These are phyloP conservation scores for Hypsizygus marmoreus DNA, from an alignment of 768 basidiomycete genomes.

Conservation along the genomic window DNA sequence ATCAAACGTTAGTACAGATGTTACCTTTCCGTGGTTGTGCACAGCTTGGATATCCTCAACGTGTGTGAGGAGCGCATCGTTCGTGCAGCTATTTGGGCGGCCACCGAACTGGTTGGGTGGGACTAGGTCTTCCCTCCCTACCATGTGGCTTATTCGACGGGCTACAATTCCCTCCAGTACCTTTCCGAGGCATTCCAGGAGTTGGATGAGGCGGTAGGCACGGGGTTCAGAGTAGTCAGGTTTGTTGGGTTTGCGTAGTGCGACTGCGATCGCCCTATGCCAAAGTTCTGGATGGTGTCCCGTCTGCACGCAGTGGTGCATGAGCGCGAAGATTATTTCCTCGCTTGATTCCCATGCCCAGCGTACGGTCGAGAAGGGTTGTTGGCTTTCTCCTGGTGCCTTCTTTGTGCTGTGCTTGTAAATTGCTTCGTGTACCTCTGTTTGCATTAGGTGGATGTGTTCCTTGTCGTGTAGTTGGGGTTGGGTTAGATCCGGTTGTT, in stretches of 20 bases:
- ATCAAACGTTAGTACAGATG: slow-evolving; percentile 27
- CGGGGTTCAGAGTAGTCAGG: slow-evolving; percentile 33
- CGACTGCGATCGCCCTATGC: slow-evolving; percentile 29
- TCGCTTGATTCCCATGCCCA: slow-evolving; percentile 23
- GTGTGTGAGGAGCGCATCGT: slow-evolving; percentile 23
- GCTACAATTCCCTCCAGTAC: slow-evolving; percentile 29
- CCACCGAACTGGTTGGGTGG: slow-evolving; percentile 25
- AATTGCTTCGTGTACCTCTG: slow-evolving; percentile 1
- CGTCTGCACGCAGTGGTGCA: slow-evolving; percentile 25
- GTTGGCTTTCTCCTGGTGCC: slow-evolving; percentile 26
- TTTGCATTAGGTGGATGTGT: slow-evolving; percentile 13
- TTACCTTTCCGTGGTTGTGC: slow-evolving; percentile 23
- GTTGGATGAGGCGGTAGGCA: slow-evolving; percentile 35
- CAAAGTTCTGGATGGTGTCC: slow-evolving; percentile 26
- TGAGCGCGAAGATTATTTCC: slow-evolving; percentile 7
- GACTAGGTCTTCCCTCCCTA: slow-evolving; percentile 23
- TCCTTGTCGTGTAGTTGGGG: too few relatives aligned
- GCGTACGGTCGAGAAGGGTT: slow-evolving; percentile 21
- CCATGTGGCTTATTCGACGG: slow-evolving; percentile 21
- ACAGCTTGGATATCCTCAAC: slow-evolving; percentile 25
- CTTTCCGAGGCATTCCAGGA: slow-evolving; percentile 37
- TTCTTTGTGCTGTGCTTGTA: slow-evolving; percentile 2
- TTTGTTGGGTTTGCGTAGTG: slow-evolving; percentile 36
- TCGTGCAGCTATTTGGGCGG: slow-evolving; percentile 20
- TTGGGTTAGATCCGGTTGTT: too few relatives aligned